phyloP scores from a whole-genome alignment of 179 eudicot genomes.

The Spergularia azorica region DNA sequence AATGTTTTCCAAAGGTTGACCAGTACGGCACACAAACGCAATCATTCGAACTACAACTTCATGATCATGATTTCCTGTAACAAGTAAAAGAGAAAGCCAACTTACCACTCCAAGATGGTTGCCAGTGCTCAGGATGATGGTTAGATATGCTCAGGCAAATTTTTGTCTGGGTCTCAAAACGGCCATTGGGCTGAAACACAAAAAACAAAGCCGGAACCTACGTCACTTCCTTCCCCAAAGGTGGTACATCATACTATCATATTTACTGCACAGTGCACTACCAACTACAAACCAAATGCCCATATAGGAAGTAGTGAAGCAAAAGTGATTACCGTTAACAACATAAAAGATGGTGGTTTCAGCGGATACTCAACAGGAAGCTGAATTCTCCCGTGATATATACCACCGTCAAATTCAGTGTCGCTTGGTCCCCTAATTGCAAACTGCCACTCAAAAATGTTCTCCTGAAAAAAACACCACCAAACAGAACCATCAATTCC shows the following conservation, averaged over 20 bases:
- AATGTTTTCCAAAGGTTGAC: too few species aligned
- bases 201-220: background rate
- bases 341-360: slow-evolving; percentile 94
- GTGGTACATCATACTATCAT: too few species aligned
- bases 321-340: slow-evolving; percentile 67
- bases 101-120: slow-evolving; percentile 99
- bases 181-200: slow-evolving; percentile 89
- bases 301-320: background rate
- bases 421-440: slow-evolving; percentile 92
- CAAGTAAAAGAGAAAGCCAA: background rate
- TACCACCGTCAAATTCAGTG: slow-evolving; percentile 95
- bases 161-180: slow-evolving; percentile 98
- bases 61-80: background rate
- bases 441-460: slow-evolving; percentile 98
- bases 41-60: background rate
- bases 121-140: slow-evolving; percentile 99
- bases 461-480: slow-evolving; percentile 57
- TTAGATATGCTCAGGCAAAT: slow-evolving; percentile 97
- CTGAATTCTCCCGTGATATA: slow-evolving; percentile 94
- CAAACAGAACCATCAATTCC: slow-evolving; percentile 15
- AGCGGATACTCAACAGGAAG: slow-evolving; percentile 94
- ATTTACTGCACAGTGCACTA: too few species aligned
- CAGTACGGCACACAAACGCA: background rate
- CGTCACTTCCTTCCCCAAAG: background rate
- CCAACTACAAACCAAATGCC: too few species aligned